Conservation (phyloP, 495 filamentous ascomycete species). For the Immersiella caudata region DNA sequence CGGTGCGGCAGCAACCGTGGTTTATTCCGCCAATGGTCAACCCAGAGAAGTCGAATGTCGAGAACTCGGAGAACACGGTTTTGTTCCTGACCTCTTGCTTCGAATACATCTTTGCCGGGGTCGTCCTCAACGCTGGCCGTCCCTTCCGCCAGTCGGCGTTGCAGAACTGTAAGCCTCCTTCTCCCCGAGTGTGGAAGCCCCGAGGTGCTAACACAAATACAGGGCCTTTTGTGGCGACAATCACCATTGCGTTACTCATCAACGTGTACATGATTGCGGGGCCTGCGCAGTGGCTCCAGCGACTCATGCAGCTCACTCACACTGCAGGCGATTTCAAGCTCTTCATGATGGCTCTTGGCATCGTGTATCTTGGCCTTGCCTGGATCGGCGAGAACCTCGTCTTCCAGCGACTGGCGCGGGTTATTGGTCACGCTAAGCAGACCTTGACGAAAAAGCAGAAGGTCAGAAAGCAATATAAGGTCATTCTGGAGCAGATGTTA, state of each 20-base stretch:
- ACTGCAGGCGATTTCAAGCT: conserved; percentile 71
- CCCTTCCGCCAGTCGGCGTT: conserved; percentile 84
- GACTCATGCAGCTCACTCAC: conserved; percentile 82
- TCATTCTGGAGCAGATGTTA: conserved; percentile 73
- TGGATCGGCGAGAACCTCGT: conserved; percentile 71
- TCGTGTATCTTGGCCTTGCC: conserved; percentile 65
- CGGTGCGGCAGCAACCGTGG: conserved; percentile 79
- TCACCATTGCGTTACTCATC: conserved; percentile 65
- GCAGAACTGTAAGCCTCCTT: conserved; percentile 66
- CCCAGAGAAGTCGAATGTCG: conserved; percentile 74
- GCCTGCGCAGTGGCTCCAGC: conserved; percentile 66
- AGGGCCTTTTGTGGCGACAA: conserved; percentile 83
- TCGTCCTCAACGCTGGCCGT: conserved; percentile 84
- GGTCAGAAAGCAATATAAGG: conserved; percentile 84
- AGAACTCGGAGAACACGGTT: conserved; percentile 89
- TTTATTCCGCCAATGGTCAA: conserved; percentile 78
- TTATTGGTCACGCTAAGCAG: conserved; percentile 62
- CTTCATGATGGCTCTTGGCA: conserved; percentile 68
- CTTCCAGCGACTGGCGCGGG: conserved; percentile 70
- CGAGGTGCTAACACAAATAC: conserved; percentile 9
- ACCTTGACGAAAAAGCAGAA: conserved; percentile 63
- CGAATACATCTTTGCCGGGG: conserved; percentile 87
- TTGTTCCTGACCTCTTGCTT: conserved; percentile 90
- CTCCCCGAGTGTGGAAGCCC: not conserved
- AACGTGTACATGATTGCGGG: conserved; percentile 76